Percentiles rank a stretch among this genome's conserved stretches.
Conservation (phyloP, 2,329 filamentous ascomycete species). For the Corinectria fuckeliana region DNA sequence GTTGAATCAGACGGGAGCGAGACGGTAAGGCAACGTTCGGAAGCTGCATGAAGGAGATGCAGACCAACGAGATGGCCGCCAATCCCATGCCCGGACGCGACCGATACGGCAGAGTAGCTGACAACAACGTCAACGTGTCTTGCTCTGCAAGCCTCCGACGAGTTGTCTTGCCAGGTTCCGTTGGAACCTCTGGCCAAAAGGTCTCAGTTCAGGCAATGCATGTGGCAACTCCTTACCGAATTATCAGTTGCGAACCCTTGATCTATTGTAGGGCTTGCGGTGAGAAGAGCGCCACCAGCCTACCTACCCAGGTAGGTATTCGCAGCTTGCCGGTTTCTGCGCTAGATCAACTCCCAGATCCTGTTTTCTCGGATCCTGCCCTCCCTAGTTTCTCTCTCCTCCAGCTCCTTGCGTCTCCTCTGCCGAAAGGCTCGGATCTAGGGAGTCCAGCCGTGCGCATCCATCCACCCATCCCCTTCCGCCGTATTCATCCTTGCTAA, state of each 20-base stretch:
- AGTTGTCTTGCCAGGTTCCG: slow-evolving; percentile 6
- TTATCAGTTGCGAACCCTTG: neutral
- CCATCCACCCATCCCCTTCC: slow-evolving; percentile 1
- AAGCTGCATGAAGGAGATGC: slow-evolving; percentile 12
- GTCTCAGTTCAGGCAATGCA: neutral
- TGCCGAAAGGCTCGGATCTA: slow-evolving; percentile 8
- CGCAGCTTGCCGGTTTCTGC: too few relatives aligned
- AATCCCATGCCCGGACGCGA: slow-evolving; percentile 11
- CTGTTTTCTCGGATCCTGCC: too few relatives aligned
- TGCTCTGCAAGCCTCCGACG: slow-evolving; percentile 1
- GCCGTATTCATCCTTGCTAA: neutral
- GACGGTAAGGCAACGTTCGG: slow-evolving; percentile 8
- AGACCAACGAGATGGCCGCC: slow-evolving; percentile 11
- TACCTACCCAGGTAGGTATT: neutral
- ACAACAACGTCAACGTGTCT: slow-evolving; percentile 11
- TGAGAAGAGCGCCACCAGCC: neutral
- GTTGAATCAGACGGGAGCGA: slow-evolving; percentile 18
- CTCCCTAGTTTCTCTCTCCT: too few relatives aligned
- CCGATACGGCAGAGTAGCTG: slow-evolving; percentile 8
- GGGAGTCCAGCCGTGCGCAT: neutral
- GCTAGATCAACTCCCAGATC: too few relatives aligned
- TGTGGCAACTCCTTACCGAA: neutral
- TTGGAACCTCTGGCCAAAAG: neutral
- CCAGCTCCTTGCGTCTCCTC: neutral
- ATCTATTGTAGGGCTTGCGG: neutral